Conservation (phyloP, 768 basidiomycete species). For the Myochromella boudieri region DNA sequence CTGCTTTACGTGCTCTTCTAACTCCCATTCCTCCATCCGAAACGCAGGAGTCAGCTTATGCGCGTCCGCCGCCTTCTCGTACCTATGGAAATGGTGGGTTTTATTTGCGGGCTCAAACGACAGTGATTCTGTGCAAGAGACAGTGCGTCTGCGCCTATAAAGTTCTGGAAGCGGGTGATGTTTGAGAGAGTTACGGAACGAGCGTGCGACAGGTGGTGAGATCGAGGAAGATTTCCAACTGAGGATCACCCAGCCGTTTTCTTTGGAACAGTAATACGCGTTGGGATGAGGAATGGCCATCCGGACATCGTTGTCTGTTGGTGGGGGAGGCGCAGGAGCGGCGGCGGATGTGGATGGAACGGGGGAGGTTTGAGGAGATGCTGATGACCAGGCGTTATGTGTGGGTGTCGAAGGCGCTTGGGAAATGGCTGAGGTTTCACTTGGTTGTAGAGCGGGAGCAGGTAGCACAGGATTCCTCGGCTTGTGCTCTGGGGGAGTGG, state of each 20-base stretch:
- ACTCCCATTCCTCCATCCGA: constrained; percentile 60
- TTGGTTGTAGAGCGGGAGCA: background rate
- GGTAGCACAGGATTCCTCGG: background rate
- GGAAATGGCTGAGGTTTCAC: background rate
- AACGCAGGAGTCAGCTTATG: constrained; percentile 62
- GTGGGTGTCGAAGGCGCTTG: constrained; percentile 4
- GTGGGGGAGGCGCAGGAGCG: constrained; percentile 31
- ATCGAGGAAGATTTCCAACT: constrained; percentile 65
- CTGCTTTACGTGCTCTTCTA: constrained; percentile 48
- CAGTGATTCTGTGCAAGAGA: constrained; percentile 55
- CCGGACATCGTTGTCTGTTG: constrained; percentile 64
- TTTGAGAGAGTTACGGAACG: constrained; percentile 43
- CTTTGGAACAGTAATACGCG: constrained; percentile 79
- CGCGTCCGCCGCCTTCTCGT: constrained; percentile 69
- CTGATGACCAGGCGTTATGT: constrained; percentile 7
- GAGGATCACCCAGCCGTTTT: constrained; percentile 82
- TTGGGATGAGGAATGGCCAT: constrained; percentile 77
- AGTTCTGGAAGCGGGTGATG: constrained; percentile 56
- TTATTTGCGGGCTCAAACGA: constrained; percentile 49
- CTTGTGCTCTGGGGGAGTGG: constrained; percentile 25
- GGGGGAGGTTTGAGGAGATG: background rate
- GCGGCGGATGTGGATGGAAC: constrained; percentile 8
- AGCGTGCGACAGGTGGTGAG: constrained; percentile 58
- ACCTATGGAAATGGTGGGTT: constrained; percentile 83
- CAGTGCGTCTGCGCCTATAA: constrained; percentile 42